phyloP scores from a whole-genome alignment of 179 eudicot species.

The Camellia oleifera region DNA sequence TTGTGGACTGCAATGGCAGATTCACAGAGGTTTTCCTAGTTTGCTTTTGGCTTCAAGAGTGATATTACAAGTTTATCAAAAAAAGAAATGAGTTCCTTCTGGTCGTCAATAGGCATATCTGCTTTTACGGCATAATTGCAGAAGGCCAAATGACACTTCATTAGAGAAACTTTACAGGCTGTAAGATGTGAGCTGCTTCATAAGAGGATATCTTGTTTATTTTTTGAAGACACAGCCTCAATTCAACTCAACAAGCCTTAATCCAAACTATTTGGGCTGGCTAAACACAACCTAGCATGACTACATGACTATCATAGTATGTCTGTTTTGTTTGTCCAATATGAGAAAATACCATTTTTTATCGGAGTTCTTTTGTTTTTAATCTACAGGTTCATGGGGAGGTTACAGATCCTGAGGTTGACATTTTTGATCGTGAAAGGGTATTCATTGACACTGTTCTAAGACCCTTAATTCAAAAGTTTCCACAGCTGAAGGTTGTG shows the following conservation, averaged over 20 bases:
- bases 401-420: slow-evolving; percentile 82
- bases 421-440: slow-evolving; percentile 93
- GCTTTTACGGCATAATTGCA: background rate
- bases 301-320: background rate
- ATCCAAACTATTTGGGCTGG: background rate
- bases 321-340: background rate
- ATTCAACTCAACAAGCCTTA: slow-evolving; percentile 5
- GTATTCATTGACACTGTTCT: slow-evolving; percentile 73
- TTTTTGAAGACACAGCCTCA: background rate
- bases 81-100: background rate
- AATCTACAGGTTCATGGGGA: slow-evolving; percentile 89
- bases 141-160: background rate
- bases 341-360: background rate
- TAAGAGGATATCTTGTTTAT: background rate
- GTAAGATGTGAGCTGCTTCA: background rate
- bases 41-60: no score
- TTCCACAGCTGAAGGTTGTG: slow-evolving; percentile 89
- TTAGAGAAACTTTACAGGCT: background rate
- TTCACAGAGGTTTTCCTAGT: background rate
- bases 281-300: background rate
- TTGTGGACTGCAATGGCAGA: background rate
- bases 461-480: slow-evolving; percentile 62
- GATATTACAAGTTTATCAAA: background rate
- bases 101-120: background rate
- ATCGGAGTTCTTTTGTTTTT: background rate